Evolutionary conservation across 306 rosid genomes (phyloP).

Genomic region (Sphenostylis stenocarpa): DNA sequence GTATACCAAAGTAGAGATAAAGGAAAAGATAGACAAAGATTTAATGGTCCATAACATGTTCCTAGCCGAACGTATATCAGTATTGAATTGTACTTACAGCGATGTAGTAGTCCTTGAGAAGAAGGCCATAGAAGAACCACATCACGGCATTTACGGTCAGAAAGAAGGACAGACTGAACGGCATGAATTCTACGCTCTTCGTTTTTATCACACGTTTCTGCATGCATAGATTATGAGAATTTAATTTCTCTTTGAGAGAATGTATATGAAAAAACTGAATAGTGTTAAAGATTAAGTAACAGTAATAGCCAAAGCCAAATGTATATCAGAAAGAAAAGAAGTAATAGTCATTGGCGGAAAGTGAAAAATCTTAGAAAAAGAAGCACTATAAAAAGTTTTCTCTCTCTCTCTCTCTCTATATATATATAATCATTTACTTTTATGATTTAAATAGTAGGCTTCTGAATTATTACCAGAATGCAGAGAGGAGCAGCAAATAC

Average conservation of each 20-base stretch:
- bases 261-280: no score
- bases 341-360: neutral
- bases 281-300: no score
- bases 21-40: neutral
- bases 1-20: neutral
- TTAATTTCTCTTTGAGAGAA: neutral
- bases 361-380: neutral
- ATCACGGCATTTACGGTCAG: conserved; percentile 72
- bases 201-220: conserved; percentile 77
- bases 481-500: conserved; percentile 90
- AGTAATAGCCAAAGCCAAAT: neutral
- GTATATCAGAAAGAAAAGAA: neutral
- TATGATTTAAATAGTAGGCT: neutral
- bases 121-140: conserved; percentile 95
- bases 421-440: neutral
- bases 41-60: neutral
- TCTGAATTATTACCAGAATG: conserved; percentile 51
- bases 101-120: conserved; percentile 73
- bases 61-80: neutral
- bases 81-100: conserved; percentile 57
- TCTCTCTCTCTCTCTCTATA: no score
- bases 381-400: neutral
- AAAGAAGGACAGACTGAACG: conserved; percentile 74
- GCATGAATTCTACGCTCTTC: conserved; percentile 88
- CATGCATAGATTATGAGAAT: conserved; percentile 4